Evolutionary conservation across 176 grass and related monocot species (phyloP).

Genomic region (Dendrocalamus sinicus): DNA sequence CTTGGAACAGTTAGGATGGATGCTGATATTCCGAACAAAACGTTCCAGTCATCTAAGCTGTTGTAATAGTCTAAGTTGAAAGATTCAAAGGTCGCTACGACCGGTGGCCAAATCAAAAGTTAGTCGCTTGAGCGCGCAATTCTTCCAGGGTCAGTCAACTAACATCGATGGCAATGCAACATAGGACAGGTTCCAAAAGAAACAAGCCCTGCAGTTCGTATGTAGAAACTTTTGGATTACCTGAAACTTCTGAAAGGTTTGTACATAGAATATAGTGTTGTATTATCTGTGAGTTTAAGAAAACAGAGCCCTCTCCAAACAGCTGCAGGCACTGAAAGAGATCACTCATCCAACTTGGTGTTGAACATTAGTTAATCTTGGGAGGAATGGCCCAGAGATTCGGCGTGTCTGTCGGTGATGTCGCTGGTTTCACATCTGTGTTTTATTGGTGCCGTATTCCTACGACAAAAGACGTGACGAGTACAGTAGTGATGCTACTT

Average conservation of each 20-base stretch:
- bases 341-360: neutral
- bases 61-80: neutral
- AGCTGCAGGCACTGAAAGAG: neutral
- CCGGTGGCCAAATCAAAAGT: slow-evolving; percentile 8
- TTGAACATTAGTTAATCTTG: neutral
- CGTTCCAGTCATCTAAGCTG: neutral
- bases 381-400: neutral
- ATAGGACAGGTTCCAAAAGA: neutral
- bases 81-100: slow-evolving; percentile 19
- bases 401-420: neutral
- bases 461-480: neutral
- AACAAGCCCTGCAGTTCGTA: neutral
- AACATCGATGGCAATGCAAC: neutral
- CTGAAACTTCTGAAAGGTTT: neutral
- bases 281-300: neutral
- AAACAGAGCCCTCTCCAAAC: neutral
- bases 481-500: neutral
- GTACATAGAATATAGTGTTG: no score
- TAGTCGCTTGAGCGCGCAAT: neutral
- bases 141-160: slow-evolving; percentile 8
- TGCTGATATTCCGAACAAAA: neutral
- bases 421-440: neutral
- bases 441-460: neutral
- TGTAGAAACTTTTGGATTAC: no score
- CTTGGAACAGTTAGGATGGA: neutral